phyloP scores from a whole-genome alignment of 2,329 filamentous ascomycete species.

The Ophiostoma australiae region DNA sequence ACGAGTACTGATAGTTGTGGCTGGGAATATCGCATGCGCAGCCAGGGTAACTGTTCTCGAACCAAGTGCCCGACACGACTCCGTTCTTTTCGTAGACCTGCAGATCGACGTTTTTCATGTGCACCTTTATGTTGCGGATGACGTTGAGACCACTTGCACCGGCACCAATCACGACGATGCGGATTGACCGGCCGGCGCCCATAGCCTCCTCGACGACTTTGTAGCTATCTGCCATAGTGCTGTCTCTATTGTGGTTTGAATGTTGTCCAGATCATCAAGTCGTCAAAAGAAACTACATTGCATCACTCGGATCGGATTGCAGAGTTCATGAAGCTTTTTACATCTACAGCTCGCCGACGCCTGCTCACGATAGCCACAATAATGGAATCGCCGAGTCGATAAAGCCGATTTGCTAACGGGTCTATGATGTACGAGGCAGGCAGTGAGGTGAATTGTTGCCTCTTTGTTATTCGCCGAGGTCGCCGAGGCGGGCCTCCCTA shows the following conservation, averaged over 20 bases:
- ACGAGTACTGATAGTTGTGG: slow-evolving; percentile 27
- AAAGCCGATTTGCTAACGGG: neutral
- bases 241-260: neutral
- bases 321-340: neutral
- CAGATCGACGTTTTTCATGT: slow-evolving; percentile 25
- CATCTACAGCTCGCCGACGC: neutral
- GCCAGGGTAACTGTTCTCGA: slow-evolving; percentile 28
- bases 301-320: neutral
- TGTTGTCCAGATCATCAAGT: neutral
- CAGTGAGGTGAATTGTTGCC: neutral
- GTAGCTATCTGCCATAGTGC: slow-evolving; percentile 15
- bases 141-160: slow-evolving; percentile 31
- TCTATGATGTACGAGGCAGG: neutral
- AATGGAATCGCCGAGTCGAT: neutral
- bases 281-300: neutral
- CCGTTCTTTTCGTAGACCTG: slow-evolving; percentile 27
- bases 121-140: slow-evolving; percentile 20
- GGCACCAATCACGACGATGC: slow-evolving; percentile 42
- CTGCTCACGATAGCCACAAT: neutral
- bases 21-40: slow-evolving; percentile 28
- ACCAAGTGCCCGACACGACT: slow-evolving; percentile 25
- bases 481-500: neutral
- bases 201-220: slow-evolving; percentile 20
- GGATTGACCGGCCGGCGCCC: slow-evolving; percentile 20
- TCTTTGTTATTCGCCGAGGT: neutral